Percentiles rank a stretch among this genome's conserved stretches.
Conservation (phyloP, 2,329 filamentous ascomycete genomes). For the Aspergillus pseudotamarii region DNA sequence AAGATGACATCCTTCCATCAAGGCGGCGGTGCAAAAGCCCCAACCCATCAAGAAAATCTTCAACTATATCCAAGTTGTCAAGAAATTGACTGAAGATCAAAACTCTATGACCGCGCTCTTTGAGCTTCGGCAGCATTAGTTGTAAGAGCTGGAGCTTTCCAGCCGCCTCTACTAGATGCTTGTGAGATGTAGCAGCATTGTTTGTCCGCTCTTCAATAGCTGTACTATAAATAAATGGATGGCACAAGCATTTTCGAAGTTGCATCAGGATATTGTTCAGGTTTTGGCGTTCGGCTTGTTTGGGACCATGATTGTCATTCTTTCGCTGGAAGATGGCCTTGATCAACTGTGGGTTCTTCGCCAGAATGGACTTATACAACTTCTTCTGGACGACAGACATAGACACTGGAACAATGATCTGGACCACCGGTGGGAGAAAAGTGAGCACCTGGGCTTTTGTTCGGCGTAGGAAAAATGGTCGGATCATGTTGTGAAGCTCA, state of each 20-base stretch:
- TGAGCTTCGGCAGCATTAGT: slow-evolving; percentile 82
- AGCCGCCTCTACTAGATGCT: slow-evolving; percentile 87
- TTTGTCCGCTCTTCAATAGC: slow-evolving; percentile 82
- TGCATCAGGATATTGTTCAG: slow-evolving; percentile 96
- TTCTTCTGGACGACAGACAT: slow-evolving; percentile 95
- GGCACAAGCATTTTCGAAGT: slow-evolving; percentile 88
- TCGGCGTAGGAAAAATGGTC: slow-evolving; percentile 70
- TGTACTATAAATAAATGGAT: slow-evolving; percentile 91
- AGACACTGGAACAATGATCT: slow-evolving; percentile 93
- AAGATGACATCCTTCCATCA: slow-evolving; percentile 77
- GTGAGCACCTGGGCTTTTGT: slow-evolving; percentile 90
- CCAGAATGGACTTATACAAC: slow-evolving; percentile 88
- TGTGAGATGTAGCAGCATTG: slow-evolving; percentile 64
- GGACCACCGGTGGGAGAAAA: slow-evolving; percentile 88
- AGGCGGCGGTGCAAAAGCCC: slow-evolving; percentile 75
- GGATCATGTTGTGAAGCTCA: slow-evolving; percentile 79
- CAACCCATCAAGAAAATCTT: slow-evolving; percentile 84
- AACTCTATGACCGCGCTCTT: slow-evolving; percentile 83
- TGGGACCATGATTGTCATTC: slow-evolving; percentile 55
- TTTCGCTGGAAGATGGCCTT: slow-evolving; percentile 76
- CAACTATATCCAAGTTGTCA: slow-evolving; percentile 80
- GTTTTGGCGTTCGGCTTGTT: slow-evolving; percentile 72
- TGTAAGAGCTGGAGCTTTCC: slow-evolving; percentile 84
- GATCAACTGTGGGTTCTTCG: slow-evolving; percentile 87
- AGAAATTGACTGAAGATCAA: slow-evolving; percentile 96